Evolutionary conservation across 2,329 filamentous ascomycete species (phyloP).

Genomic region (Curvularia verruculosa): DNA sequence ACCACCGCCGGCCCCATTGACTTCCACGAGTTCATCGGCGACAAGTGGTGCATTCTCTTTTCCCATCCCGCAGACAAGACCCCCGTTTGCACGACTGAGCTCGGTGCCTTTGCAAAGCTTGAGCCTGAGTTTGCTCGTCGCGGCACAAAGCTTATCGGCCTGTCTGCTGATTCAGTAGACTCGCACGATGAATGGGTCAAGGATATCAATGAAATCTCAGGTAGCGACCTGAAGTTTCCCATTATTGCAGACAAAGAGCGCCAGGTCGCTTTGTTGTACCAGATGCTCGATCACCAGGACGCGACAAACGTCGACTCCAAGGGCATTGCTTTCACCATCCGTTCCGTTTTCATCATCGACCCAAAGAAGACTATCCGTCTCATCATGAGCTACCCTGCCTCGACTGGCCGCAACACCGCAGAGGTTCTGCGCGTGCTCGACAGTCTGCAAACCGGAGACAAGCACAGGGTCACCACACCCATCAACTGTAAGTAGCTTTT

Average conservation of each 20-base stretch:
- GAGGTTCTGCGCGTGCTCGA: constrained; percentile 60
- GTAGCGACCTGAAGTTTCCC: constrained; percentile 56
- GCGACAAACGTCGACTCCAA: constrained; percentile 65
- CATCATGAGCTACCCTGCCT: constrained; percentile 67
- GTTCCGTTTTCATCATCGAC: constrained; percentile 69
- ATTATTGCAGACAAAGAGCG: constrained; percentile 62
- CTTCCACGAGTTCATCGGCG: constrained; percentile 74
- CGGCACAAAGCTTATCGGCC: constrained; percentile 66
- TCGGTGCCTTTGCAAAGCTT: constrained; percentile 68
- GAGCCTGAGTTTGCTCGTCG: constrained; percentile 68
- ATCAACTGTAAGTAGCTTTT: constrained; percentile 56
- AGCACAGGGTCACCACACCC: constrained; percentile 65
- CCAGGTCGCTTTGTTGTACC: constrained; percentile 58
- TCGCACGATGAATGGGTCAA: constrained; percentile 60
- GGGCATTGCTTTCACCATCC: constrained; percentile 67
- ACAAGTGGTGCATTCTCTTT: constrained; percentile 74
- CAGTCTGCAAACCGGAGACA: constrained; percentile 63
- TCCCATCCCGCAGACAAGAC: constrained; percentile 70
- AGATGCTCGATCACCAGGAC: constrained; percentile 61
- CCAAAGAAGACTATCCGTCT: constrained; percentile 68
- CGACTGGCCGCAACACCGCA: constrained; percentile 63
- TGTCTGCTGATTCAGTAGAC: constrained; percentile 59
- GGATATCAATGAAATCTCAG: constrained; percentile 60
- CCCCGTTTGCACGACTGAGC: constrained; percentile 67
- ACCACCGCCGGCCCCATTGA: constrained; percentile 70